phyloP scores from a whole-genome alignment of 2,329 filamentous ascomycete genomes.

The Akanthomyces lecanii region DNA sequence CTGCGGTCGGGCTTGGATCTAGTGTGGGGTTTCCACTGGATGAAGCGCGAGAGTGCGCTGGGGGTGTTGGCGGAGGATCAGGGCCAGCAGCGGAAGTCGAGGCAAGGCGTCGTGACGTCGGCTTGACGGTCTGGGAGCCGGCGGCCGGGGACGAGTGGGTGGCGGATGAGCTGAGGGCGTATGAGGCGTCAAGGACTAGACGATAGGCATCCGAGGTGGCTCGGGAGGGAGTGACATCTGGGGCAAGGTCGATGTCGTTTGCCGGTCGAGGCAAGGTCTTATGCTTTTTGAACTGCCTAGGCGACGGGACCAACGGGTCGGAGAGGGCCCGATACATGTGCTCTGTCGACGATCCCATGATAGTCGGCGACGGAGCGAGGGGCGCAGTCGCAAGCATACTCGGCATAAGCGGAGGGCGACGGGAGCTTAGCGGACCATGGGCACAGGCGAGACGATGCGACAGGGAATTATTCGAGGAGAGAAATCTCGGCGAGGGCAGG shows the following conservation, averaged over 20 bases:
- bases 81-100: slow-evolving; percentile 33
- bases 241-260: slow-evolving; percentile 24
- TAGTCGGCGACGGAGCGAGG: slow-evolving; percentile 28
- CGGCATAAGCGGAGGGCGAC: slow-evolving; percentile 12
- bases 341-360: slow-evolving; percentile 30
- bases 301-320: slow-evolving; percentile 24
- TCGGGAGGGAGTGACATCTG: slow-evolving; percentile 22
- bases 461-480: neutral
- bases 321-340: slow-evolving; percentile 26
- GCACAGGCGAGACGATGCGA: neutral
- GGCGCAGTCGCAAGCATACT: slow-evolving; percentile 29
- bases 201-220: slow-evolving; percentile 21
- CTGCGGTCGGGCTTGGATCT: slow-evolving; percentile 40
- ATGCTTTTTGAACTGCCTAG: slow-evolving; percentile 44
- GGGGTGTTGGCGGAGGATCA: slow-evolving; percentile 59
- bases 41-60: slow-evolving; percentile 55
- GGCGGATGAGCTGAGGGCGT: slow-evolving; percentile 18
- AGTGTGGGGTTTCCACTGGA: slow-evolving; percentile 46
- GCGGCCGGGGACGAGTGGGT: slow-evolving; percentile 31
- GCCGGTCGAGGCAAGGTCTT: slow-evolving; percentile 39
- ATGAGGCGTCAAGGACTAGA: slow-evolving; percentile 28
- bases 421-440: slow-evolving; percentile 1
- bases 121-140: slow-evolving; percentile 38
- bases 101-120: slow-evolving; percentile 39
- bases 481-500: neutral